Evolutionary conservation across 2,329 filamentous ascomycete species (phyloP), one percentile per base, ranked within the genome.

Genomic region (Aspergillus viridinutans): DNA sequence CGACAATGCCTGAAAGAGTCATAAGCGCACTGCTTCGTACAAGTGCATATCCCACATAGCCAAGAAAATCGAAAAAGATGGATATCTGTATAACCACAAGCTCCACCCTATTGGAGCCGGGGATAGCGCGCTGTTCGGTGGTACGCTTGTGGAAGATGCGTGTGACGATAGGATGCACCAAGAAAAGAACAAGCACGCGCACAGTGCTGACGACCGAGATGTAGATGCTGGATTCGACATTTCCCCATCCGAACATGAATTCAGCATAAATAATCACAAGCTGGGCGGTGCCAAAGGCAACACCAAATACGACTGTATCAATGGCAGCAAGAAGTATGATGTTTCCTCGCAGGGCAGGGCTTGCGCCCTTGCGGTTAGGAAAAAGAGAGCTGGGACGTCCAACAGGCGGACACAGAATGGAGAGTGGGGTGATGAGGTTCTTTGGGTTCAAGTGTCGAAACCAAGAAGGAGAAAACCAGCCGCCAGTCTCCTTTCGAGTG

Each of bases 211-310:
- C 80, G n/a, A 89, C 78, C 0, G 90, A 93, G 54, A 96, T 83
- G 72, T 92, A 97, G 17, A 86, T 80, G 48, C 89, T 90, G 12
- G 88, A 89, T 71, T 96, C 88, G 56, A 90, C 81, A 42, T 87
- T 92, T 50, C 85, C 83, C 94, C 94, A 97, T 54, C 83, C 80
- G 69, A 96, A 97, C 64, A 86, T 83, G 66, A 84, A 88, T 63
- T 90, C 87, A 25, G 86, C 86, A 74, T 97, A 99, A 54, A 96
- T 83, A 55, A 97, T 81, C 21, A 94, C 81, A 38, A 97, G 86
- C n/a, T 87, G 85, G 59, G 90, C 86, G 0, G 86, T 84, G 50
- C 92, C 90, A 81, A 97, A 90, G 7, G 88, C 86, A 0, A 92
- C 83, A 23, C 90, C 89, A 59, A 97, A 88, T 63, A 95, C 83